These are phyloP conservation scores for Lactifluus pinguis DNA, from an alignment of 768 basidiomycete species.

Conservation along the genomic window DNA sequence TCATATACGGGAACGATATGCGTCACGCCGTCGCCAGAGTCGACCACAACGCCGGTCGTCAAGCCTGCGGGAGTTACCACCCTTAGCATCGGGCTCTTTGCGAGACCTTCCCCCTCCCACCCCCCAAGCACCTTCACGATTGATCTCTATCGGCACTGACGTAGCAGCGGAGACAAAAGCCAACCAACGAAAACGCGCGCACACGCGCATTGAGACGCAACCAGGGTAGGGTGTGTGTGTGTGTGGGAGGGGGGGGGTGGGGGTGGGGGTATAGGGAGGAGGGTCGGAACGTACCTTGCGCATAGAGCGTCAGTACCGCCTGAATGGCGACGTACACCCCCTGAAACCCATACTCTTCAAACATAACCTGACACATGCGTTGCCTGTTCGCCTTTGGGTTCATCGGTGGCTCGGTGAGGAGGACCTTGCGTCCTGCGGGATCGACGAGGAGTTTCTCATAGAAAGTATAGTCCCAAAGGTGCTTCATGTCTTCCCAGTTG, in stretches of 20 bases:
- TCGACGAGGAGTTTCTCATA: slow-evolving; percentile 89
- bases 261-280: not conserved
- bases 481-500: slow-evolving; percentile 99
- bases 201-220: not conserved
- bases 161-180: not conserved
- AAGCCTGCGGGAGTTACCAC: slow-evolving; percentile 48
- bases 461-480: slow-evolving; percentile 98
- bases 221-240: not conserved
- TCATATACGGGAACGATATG: slow-evolving; percentile 99
- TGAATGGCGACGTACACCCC: slow-evolving; percentile 98
- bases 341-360: slow-evolving; percentile 94
- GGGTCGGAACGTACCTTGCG: slow-evolving; percentile 66
- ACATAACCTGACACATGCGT: slow-evolving; percentile 97
- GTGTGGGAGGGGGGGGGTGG: no score
- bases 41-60: slow-evolving; percentile 97
- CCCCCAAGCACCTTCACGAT: no score
- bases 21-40: slow-evolving; percentile 98
- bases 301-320: slow-evolving; percentile 95
- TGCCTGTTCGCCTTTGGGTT: slow-evolving; percentile 92
- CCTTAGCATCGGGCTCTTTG: not conserved
- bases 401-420: slow-evolving; percentile 98
- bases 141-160: not conserved
- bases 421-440: slow-evolving; percentile 76
- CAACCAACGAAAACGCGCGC: not conserved
- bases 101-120: no score